These are phyloP conservation scores for Coprinellus micaceus DNA, from an alignment of 768 basidiomycete species.

Conservation along the genomic window DNA sequence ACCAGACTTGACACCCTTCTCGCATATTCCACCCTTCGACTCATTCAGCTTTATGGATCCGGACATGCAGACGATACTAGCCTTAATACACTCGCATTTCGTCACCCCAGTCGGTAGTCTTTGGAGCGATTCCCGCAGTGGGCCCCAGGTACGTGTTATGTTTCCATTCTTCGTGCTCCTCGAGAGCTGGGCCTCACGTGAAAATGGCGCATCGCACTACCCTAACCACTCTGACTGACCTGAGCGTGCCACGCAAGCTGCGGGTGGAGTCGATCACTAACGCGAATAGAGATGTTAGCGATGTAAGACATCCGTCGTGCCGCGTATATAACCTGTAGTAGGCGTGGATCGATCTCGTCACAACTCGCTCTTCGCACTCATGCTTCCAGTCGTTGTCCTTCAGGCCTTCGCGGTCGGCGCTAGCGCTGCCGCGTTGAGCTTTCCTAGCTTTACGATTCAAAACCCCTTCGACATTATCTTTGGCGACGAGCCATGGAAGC, in stretches of 20 bases:
- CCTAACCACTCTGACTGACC: too few species aligned
- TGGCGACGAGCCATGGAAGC: slow-evolving; percentile 1
- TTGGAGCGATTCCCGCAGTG: not conserved
- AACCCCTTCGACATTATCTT: slow-evolving; percentile 5
- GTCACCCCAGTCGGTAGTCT: not conserved
- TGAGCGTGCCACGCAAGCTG: too few species aligned
- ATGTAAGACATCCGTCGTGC: not conserved
- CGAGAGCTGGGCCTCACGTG: too few species aligned
- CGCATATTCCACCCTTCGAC: not conserved
- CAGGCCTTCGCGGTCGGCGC: slow-evolving; percentile 4
- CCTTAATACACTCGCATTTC: not conserved
- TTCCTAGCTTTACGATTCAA: slow-evolving; percentile 3
- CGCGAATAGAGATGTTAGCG: not conserved
- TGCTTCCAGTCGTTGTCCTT: slow-evolving; percentile 2
- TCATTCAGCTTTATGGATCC: not conserved
- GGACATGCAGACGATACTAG: slow-evolving; percentile 3
- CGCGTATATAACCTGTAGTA: not conserved
- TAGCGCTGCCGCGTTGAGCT: slow-evolving; percentile 4
- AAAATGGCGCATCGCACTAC: too few species aligned
- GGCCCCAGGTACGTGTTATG: too few species aligned
- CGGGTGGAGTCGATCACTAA: not conserved
- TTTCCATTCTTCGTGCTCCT: too few species aligned
- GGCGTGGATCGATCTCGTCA: not conserved
- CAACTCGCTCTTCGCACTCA: not conserved
- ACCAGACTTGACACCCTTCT: not conserved